Conservation (phyloP, 208 protist species). For the Acanthamoeba castellanii region DNA sequence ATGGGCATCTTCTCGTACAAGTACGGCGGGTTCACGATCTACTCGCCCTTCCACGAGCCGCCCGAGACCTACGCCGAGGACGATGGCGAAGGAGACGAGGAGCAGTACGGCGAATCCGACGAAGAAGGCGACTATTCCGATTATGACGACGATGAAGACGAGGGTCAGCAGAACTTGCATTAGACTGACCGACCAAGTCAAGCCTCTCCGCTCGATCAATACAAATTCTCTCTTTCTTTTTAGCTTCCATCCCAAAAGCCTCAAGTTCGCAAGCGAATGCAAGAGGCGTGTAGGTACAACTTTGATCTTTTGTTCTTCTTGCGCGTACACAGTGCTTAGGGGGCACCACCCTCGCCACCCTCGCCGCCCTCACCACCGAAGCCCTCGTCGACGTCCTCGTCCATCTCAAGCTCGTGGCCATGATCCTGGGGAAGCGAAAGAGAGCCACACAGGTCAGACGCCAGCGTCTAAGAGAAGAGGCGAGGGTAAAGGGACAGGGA, state of each 20-base stretch:
- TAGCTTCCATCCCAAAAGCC: no score
- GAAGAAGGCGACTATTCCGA: background rate
- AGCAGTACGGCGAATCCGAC: background rate
- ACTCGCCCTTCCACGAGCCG: conserved; percentile 75
- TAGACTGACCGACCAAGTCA: no score
- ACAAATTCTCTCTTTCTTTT: no score
- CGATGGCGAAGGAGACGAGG: conserved; percentile 53
- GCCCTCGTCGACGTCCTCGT: conserved; percentile 10
- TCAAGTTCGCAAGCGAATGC: no score
- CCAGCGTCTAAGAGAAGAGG: background rate
- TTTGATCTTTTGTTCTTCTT: no score
- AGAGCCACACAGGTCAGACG: background rate
- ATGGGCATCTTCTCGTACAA: conserved; percentile 81
- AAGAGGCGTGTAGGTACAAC: no score
- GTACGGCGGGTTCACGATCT: conserved; percentile 76
- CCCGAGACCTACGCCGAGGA: background rate
- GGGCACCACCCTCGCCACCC: background rate
- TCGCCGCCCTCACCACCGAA: conserved; percentile 8
- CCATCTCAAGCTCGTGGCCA: conserved; percentile 42
- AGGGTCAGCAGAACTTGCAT: no score
- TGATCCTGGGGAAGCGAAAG: background rate
- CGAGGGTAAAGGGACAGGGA: background rate
- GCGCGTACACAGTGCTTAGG: background rate
- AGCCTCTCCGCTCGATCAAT: no score
- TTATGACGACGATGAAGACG: background rate